Base-by-base conservation (phyloP, 352 stramenopile genomes). In the Phytophthora vignae region DNA sequence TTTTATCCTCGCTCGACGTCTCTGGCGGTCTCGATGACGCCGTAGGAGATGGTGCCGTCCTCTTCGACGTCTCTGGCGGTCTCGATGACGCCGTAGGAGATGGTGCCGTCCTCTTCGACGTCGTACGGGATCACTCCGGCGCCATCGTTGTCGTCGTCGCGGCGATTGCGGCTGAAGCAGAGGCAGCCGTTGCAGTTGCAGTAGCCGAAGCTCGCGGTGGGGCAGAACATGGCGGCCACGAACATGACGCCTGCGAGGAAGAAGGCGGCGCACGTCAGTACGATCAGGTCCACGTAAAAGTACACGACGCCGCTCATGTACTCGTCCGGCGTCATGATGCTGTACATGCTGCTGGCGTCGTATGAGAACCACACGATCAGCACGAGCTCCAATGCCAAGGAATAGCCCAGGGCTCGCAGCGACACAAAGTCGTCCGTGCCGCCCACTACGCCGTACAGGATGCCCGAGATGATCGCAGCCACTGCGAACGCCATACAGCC, bases 281-380 rank as follows among this genome's bases (percentile, higher is more conserved):
- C 69, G 42, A 90, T 73, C 60, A 90, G 82, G 62, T 90, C 82
- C 46, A 83, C 83, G 73, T 90, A 90, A 55, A 90, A 90, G 64
- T 88, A 88, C 57, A 90, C 81, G 50, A 90, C 81, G 52, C 82
- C 82, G 65, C 83, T 83, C 79, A 90, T 90, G 78, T 88, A 88
- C 67, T 90, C 82, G 57, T 90, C 82, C 0, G 82, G 82, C 7
- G 80, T 87, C 67, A 90, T 74, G 48, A 86, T 79, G 50, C 78
- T 77, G 57, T 87, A 85, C 81, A 90, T 88, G 67, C 60, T 82
- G 50, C 70, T 79, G 11, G 83, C 83, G 31, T 88, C 79, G 64
- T 79, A 78, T 0, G 81, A 74, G 60, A 90, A 87, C 81, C 83
- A 90, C 44, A 83, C 54, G 31, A 85, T 70, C 10, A 90, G 73